These are phyloP conservation scores for Meyerozyma elateridarum DNA, from an alignment of 1,139 yeast species.

Conservation along the genomic window DNA sequence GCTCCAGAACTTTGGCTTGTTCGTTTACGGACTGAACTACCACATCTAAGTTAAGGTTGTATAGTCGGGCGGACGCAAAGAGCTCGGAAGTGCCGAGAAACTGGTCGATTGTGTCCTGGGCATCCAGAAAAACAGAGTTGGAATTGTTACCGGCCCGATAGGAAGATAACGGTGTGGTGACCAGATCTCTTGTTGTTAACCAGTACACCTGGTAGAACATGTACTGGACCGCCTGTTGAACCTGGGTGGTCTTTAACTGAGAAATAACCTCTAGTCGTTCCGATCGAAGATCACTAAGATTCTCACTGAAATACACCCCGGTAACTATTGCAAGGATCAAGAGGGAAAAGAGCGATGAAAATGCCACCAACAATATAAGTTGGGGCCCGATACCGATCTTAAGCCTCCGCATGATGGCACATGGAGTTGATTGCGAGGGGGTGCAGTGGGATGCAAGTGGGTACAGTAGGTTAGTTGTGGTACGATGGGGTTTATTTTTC, in stretches of 20 bases:
- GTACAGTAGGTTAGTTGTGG: too few species aligned
- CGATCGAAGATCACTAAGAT: slow-evolving; percentile 57
- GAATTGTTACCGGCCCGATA: slow-evolving; percentile 69
- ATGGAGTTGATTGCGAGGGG: too few species aligned
- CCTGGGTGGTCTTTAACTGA: slow-evolving; percentile 74
- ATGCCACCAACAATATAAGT: slow-evolving; percentile 71
- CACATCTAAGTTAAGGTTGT: slow-evolving; percentile 47
- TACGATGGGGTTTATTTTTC: too few species aligned
- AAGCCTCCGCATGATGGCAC: slow-evolving; percentile 35
- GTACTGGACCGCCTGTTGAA: slow-evolving; percentile 60
- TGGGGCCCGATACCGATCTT: slow-evolving; percentile 62
- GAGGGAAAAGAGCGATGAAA: slow-evolving; percentile 73
- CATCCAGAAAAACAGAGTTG: slow-evolving; percentile 33
- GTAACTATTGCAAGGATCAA: slow-evolving; percentile 73
- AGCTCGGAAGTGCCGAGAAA: slow-evolving; percentile 59
- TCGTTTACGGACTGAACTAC: slow-evolving; percentile 33
- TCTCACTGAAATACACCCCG: slow-evolving; percentile 70
- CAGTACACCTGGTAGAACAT: slow-evolving; percentile 68
- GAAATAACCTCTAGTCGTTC: slow-evolving; percentile 76
- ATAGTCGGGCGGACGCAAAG: slow-evolving; percentile 63
- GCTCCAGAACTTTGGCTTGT: slow-evolving; percentile 23
- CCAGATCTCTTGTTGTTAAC: slow-evolving; percentile 57
- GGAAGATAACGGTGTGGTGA: slow-evolving; percentile 56
- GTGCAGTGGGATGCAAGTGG: too few species aligned
- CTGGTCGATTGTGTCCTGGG: slow-evolving; percentile 48